A percentile compares a stretch with the other conserved stretches of the same genome.
Evolutionary conservation across 257 asterid species (phyloP).

Genomic region (Gardenia jasminoides): DNA sequence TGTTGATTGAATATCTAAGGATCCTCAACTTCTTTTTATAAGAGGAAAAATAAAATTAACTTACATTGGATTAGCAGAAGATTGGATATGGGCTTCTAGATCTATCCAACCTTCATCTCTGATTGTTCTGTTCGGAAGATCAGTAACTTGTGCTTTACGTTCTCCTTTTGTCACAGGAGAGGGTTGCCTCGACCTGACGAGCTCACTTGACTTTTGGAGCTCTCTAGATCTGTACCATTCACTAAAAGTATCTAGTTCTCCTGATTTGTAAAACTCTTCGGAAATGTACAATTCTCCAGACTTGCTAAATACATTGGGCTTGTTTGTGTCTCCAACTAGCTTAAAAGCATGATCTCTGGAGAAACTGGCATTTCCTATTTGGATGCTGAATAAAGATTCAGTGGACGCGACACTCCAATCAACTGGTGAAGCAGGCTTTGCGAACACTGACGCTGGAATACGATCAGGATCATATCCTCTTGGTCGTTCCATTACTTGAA

Average conservation of each 20-base stretch:
- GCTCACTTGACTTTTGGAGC: conserved; percentile 8
- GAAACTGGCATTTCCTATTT: conserved; percentile 54
- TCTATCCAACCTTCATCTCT: not conserved
- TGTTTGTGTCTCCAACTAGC: conserved; percentile 14
- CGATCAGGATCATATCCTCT: conserved; percentile 39
- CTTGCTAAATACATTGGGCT: conserved; percentile 32
- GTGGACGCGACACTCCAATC: conserved; percentile 82
- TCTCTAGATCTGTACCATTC: conserved; percentile 7
- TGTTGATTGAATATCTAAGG: not conserved
- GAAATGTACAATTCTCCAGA: conserved; percentile 10
- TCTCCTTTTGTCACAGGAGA: conserved; percentile 8
- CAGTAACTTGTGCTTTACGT: not conserved
- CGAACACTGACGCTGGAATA: conserved; percentile 39
- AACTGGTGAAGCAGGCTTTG: conserved; percentile 11
- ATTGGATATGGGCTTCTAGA: conserved; percentile 31
- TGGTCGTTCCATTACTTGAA: conserved; percentile 48
- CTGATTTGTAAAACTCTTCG: conserved; percentile 7
- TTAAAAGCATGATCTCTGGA: conserved; percentile 41
- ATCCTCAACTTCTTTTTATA: no score
- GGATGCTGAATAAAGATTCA: conserved; percentile 83
- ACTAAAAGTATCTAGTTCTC: not conserved
- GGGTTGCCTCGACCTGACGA: conserved; percentile 4
- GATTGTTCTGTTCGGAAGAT: not conserved
- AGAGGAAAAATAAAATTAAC: conserved; percentile 17
- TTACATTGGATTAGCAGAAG: conserved; percentile 68